Percentiles rank a stretch among this genome's conserved stretches.
These are phyloP conservation scores for Saturnispora dispora DNA, from an alignment of 805 yeast species.

Conservation along the genomic window DNA sequence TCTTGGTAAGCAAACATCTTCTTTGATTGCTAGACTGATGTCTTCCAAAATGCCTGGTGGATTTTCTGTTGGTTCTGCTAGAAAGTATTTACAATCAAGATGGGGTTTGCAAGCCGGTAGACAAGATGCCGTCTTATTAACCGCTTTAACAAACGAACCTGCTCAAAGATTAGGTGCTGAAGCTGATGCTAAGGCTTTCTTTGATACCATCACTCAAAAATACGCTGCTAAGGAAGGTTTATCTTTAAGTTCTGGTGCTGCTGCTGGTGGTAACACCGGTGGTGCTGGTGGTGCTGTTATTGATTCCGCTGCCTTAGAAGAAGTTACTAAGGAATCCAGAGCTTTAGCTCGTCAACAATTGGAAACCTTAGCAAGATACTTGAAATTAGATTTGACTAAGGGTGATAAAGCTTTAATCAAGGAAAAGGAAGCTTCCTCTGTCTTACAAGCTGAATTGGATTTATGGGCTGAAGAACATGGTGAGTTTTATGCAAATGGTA, in stretches of 20 bases:
- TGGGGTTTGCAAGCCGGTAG: slow-evolving; percentile 93
- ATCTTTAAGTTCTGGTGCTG: slow-evolving; percentile 57
- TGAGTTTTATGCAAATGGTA: slow-evolving; percentile 87
- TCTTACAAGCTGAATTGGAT: slow-evolving; percentile 84
- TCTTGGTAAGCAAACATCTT: slow-evolving; percentile 88
- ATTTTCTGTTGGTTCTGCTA: slow-evolving; percentile 81
- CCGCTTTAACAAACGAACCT: slow-evolving; percentile 86
- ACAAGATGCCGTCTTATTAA: slow-evolving; percentile 81
- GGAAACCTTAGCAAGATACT: slow-evolving; percentile 89
- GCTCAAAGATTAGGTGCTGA: slow-evolving; percentile 80
- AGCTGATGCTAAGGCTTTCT: slow-evolving; percentile 80
- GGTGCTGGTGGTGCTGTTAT: slow-evolving; percentile 79
- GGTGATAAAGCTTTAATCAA: slow-evolving; percentile 80
- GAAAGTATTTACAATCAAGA: slow-evolving; percentile 84
- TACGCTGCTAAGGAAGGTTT: slow-evolving; percentile 81
- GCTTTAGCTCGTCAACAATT: slow-evolving; percentile 69
- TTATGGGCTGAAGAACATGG: slow-evolving; percentile 87
- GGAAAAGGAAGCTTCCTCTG: slow-evolving; percentile 77
- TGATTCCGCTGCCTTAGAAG: slow-evolving; percentile 93
- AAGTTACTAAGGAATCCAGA: slow-evolving; percentile 60
- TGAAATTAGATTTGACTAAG: slow-evolving; percentile 82
- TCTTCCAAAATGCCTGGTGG: slow-evolving; percentile 99
- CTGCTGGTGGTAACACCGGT: slow-evolving; percentile 42
- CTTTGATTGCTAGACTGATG: slow-evolving; percentile 82
- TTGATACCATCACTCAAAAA: slow-evolving; percentile 73